Percentiles rank a stretch among this genome's conserved stretches.
phyloP scores from a whole-genome alignment of 2,329 filamentous ascomycete species.

The Gyromitra esculenta region DNA sequence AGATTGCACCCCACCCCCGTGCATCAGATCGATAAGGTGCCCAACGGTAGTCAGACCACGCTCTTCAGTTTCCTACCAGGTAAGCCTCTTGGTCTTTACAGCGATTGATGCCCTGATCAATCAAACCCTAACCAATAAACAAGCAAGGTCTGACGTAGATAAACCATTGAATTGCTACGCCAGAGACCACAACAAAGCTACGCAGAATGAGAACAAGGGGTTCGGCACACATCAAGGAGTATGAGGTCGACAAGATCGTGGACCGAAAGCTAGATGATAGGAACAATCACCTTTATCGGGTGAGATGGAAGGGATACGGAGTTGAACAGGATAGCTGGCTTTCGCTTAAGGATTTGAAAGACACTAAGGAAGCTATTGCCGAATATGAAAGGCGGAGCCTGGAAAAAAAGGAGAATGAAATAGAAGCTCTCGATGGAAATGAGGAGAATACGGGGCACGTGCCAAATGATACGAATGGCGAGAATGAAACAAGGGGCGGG shows the following conservation, averaged over 20 bases:
- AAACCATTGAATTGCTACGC: background rate
- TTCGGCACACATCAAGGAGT: constrained; percentile 4
- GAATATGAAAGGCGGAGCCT: background rate
- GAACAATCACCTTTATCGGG: background rate
- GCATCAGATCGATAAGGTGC: background rate
- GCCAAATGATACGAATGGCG: background rate
- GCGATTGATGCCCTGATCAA: background rate
- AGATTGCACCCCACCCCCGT: background rate
- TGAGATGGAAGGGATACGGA: constrained; percentile 27
- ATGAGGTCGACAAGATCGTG: constrained; percentile 24
- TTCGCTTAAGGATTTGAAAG: constrained; percentile 1
- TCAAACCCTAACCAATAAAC: background rate
- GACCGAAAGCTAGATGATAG: constrained; percentile 8
- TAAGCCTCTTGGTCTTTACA: background rate
- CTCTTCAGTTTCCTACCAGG: background rate
- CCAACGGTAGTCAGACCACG: background rate
- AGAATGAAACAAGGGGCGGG: background rate
- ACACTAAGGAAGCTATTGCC: background rate
- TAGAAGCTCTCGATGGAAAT: background rate
- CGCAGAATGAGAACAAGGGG: constrained; percentile 30
- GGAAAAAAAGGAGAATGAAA: background rate
- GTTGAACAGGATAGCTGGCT: constrained; percentile 17
- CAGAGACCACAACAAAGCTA: background rate
- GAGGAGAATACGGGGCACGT: background rate
- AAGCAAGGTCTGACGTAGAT: background rate